A percentile compares a stretch with the other conserved stretches of the same genome.
phyloP scores from a whole-genome alignment of 306 rosid species.

The Prinsepia uniflora region DNA sequence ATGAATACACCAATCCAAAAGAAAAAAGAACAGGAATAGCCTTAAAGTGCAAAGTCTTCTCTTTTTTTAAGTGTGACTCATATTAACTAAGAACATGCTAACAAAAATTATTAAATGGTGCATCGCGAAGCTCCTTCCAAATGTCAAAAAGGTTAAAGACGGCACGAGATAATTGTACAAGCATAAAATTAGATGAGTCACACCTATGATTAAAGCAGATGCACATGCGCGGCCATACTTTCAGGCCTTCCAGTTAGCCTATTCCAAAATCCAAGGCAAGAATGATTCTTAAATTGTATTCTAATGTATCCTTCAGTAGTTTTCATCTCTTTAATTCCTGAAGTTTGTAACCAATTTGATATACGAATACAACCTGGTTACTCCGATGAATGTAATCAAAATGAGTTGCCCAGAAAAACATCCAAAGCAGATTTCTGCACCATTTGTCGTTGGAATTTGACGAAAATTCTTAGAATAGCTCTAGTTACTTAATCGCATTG shows the following conservation, averaged over 20 bases:
- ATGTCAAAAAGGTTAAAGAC: neutral
- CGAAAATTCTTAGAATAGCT: neutral
- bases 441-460: neutral
- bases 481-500: neutral
- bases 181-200: neutral
- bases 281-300: neutral
- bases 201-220: neutral
- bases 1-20: no score
- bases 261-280: neutral
- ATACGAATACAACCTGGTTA: neutral
- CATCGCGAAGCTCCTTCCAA: neutral
- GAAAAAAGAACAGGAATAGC: neutral
- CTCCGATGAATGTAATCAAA: neutral
- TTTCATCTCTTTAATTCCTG: neutral
- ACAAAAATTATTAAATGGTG: neutral
- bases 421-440: neutral
- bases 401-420: neutral
- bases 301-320: neutral
- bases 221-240: neutral
- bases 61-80: neutral
- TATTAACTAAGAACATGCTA: neutral
- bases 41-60: neutral
- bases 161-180: neutral
- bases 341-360: neutral
- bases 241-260: neutral